These are phyloP conservation scores for Erysimum cheiranthoides DNA, from an alignment of 345 rosid genomes.

Conservation along the genomic window DNA sequence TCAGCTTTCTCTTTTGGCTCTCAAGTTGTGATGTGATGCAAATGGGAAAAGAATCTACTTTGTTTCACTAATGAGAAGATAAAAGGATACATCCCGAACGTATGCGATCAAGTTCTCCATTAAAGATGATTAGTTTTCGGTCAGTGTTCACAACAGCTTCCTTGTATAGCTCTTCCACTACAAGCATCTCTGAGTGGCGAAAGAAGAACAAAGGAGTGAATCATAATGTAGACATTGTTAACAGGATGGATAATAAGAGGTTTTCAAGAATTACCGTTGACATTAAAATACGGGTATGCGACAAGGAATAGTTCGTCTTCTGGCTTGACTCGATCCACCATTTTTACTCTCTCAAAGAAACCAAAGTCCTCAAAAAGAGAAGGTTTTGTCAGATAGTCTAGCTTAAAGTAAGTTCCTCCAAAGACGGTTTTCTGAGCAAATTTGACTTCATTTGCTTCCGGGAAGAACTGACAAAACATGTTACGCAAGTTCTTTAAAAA, in stretches of 20 bases:
- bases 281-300: constrained; percentile 91
- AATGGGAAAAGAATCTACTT: constrained; percentile 1
- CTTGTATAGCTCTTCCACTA: constrained; percentile 93
- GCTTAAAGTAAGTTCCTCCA: constrained; percentile 79
- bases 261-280: constrained; percentile 63
- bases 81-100: constrained; percentile 96
- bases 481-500: not conserved
- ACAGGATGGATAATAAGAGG: not conserved
- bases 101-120: constrained; percentile 94
- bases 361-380: constrained; percentile 91
- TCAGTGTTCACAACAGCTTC: constrained; percentile 73
- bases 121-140: constrained; percentile 78
- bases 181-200: constrained; percentile 81
- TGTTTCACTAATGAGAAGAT: constrained; percentile 12
- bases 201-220: constrained; percentile 31
- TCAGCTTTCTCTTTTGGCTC: not conserved
- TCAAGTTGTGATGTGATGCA: constrained; percentile 27
- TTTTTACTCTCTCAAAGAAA: constrained; percentile 75
- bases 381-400: constrained; percentile 93
- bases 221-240: constrained; percentile 2
- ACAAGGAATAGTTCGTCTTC: constrained; percentile 81
- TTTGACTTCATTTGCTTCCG: constrained; percentile 87
- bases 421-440: constrained; percentile 74
- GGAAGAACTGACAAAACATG: constrained; percentile 72
- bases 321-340: constrained; percentile 83